A percentile compares a stretch with the other conserved stretches of the same genome.
Conservation (phyloP, 2,329 filamentous ascomycete genomes). For the Thielaviopsis musarum region DNA sequence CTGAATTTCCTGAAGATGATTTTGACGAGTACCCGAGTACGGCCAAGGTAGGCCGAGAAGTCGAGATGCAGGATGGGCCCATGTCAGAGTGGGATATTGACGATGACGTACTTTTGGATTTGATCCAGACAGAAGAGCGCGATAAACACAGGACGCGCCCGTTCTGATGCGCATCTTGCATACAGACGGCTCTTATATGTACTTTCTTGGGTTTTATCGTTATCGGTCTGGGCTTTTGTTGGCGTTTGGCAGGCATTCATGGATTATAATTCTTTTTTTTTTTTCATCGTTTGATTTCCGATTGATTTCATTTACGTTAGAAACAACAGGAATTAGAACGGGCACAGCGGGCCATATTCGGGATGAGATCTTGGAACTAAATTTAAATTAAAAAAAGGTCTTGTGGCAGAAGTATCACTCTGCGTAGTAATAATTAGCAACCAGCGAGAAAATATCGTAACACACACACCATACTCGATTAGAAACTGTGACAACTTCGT, state of each 20-base stretch:
- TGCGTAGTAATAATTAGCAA: neutral
- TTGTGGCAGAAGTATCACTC: neutral
- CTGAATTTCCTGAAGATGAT: slow-evolving; percentile 4
- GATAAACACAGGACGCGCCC: slow-evolving; percentile 12
- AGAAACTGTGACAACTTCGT: neutral
- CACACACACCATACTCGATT: neutral
- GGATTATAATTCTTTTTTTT: neutral
- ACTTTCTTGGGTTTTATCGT: neutral
- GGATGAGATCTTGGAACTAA: neutral
- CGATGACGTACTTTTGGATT: slow-evolving; percentile 26
- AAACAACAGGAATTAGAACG: neutral
- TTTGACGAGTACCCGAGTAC: slow-evolving; percentile 7
- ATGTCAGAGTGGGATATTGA: slow-evolving; percentile 12
- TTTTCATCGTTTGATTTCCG: neutral
- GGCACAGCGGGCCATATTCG: neutral
- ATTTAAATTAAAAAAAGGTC: slow-evolving; percentile 13
- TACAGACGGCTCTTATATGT: slow-evolving; percentile 7
- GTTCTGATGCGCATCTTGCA: slow-evolving; percentile 2
- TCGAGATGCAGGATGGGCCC: neutral
- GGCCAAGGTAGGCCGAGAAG: slow-evolving; percentile 2
- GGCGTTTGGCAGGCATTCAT: neutral
- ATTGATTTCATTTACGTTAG: neutral
- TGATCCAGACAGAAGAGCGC: slow-evolving; percentile 31
- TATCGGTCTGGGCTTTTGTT: neutral
- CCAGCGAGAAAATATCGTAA: too few relatives aligned